Conservation (phyloP, 1,284 basidiomycete genomes). For the Mycena sp. region DNA sequence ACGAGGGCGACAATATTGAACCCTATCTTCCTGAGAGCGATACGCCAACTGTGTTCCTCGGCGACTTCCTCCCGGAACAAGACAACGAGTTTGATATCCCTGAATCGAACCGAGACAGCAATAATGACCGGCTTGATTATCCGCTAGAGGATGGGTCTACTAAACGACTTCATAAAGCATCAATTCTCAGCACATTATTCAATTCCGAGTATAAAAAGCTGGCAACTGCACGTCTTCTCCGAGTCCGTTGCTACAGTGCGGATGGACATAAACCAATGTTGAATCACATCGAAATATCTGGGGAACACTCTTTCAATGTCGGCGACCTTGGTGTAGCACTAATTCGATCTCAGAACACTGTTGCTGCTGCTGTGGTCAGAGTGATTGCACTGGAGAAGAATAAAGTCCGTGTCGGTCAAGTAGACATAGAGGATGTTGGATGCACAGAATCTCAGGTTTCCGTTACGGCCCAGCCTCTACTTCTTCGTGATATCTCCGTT, state of each 20-base stretch:
- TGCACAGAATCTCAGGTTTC: not conserved
- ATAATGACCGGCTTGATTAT: conserved; percentile 6
- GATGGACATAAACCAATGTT: not conserved
- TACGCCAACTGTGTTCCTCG: not conserved
- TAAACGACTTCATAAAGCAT: conserved; percentile 1
- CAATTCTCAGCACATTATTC: conserved; percentile 1
- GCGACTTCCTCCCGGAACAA: conserved; percentile 1
- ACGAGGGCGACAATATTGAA: not conserved
- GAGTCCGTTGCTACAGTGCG: conserved; percentile 4
- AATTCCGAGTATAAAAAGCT: conserved; percentile 6
- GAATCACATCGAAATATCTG: conserved; percentile 3
- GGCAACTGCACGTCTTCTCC: not conserved
- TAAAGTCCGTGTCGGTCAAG: not conserved
- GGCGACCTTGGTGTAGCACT: not conserved
- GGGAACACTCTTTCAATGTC: conserved; percentile 1
- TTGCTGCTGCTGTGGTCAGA: not conserved
- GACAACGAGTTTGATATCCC: not conserved
- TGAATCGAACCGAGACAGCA: not conserved
- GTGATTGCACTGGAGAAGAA: not conserved
- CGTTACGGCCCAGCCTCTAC: not conserved
- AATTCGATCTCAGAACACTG: not conserved
- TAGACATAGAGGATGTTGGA: not conserved
- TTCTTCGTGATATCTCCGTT: not conserved
- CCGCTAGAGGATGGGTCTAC: not conserved
- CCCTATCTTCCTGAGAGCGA: not conserved